Base-by-base conservation (phyloP, 345 rosid genomes). In the Pugionium dolabratum region DNA sequence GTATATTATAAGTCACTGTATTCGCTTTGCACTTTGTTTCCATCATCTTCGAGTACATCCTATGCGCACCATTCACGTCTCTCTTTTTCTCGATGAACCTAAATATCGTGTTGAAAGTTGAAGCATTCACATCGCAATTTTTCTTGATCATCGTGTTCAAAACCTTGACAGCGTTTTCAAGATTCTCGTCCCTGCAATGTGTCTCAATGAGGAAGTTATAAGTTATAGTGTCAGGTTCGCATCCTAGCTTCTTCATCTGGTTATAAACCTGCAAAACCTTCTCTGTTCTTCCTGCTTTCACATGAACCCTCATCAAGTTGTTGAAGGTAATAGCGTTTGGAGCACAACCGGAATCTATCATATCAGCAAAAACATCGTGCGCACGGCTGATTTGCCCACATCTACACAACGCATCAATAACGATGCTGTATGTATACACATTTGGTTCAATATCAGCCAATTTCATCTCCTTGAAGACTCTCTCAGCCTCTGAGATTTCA, bases 181-280 rank as follows among this genome's bases (percentile, higher is more conserved):
- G 83, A 67, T 84, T 83, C 6, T 78, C 86, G 3, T 86, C 90
- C 75, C 80, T 86, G 56, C 98, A 93, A 59, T 85, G 92, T 36
- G 71, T 72, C 78, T 90, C 94, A 1, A 90, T 76, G 6, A 93
- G 82, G 75, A 82, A 93, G 61, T 93, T 90, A 40, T 78, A 88
- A 0, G 94, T 93, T 26, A 93, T 74, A 0, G 83, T 81, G 48
- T 93, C 97, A 0, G 98, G 82, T 11, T 66, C 70, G n/a, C 88
- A 82, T 4, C 83, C 84, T 0, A 86, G 85, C 66, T 79, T 80
- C 84, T 81, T 93, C 97, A 93, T 90, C 72, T 88, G 98, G 66
- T 93, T 93, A 76, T 86, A 86, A 6, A 90, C 99, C 68, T 90
- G 96, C 76, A 94, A 59, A 66, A 88, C 97, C 73, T 94, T 94